Conservation (phyloP, 164 flowering plant genomes). For the Vitis riparia region DNA sequence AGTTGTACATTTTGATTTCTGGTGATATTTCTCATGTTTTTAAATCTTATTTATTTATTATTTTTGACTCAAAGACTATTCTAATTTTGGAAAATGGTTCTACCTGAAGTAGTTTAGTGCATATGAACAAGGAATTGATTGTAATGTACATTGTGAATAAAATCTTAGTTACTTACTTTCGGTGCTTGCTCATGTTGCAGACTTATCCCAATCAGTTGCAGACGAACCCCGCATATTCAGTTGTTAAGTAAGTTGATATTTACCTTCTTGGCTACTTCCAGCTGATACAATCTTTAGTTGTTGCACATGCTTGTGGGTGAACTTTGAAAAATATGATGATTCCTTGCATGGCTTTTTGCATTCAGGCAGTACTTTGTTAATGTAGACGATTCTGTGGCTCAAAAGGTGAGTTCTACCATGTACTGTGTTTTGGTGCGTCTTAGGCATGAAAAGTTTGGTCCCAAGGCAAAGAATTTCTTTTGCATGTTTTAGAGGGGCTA, state of each 20-base stretch:
- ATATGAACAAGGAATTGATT: no score
- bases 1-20: no score
- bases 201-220: constrained; percentile 68
- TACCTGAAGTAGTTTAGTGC: background rate
- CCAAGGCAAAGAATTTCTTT: no score
- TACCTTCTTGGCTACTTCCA: background rate
- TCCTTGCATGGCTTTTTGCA: constrained; percentile 4
- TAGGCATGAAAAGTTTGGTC: background rate
- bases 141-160: no score
- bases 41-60: no score
- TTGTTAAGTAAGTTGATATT: constrained; percentile 55
- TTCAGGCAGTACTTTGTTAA: constrained; percentile 71
- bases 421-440: background rate
- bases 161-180: background rate
- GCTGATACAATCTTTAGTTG: background rate
- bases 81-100: no score
- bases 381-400: constrained; percentile 57
- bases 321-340: background rate
- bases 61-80: no score
- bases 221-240: constrained; percentile 72
- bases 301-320: background rate
- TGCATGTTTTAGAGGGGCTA: no score
- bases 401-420: constrained; percentile 33
- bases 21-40: no score
- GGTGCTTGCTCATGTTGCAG: constrained; percentile 31